Evolutionary conservation across 1,284 basidiomycete species (phyloP).

Genomic region (Ganoderma sinense): DNA sequence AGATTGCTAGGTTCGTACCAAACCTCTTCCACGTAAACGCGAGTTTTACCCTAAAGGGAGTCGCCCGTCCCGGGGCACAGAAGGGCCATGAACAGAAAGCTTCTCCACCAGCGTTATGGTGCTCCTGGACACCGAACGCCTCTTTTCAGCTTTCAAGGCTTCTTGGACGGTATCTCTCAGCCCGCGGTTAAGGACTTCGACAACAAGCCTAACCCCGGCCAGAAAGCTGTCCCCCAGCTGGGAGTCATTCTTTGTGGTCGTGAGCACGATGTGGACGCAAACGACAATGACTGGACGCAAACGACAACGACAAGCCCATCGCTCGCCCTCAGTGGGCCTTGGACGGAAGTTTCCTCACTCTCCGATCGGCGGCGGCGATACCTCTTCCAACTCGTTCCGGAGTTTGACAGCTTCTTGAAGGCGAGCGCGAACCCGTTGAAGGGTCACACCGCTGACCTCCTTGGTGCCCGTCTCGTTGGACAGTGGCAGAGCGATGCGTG

Average conservation of each 20-base stretch:
- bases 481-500: constrained; percentile 65
- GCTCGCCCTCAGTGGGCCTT: constrained; percentile 54
- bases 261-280: constrained; percentile 35
- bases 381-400: constrained; percentile 60
- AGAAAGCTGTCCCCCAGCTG: constrained; percentile 38
- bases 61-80: constrained; percentile 43
- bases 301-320: constrained; percentile 17
- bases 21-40: too few species aligned
- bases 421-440: constrained; percentile 48
- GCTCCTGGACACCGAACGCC: not conserved
- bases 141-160: constrained; percentile 43
- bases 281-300: constrained; percentile 24
- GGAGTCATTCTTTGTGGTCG: constrained; percentile 46
- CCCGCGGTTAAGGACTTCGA: constrained; percentile 46
- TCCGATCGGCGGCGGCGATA: too few species aligned
- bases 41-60: constrained; percentile 39
- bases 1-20: too few species aligned
- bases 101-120: not conserved
- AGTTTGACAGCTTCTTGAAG: constrained; percentile 58
- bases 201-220: constrained; percentile 44
- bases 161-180: constrained; percentile 50
- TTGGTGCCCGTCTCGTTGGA: constrained; percentile 62
- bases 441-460: constrained; percentile 46
- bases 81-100: constrained; percentile 45
- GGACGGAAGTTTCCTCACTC: constrained; percentile 62